Conservation (phyloP, 192 early-diverging fungal genomes). For the Backusella circina region DNA sequence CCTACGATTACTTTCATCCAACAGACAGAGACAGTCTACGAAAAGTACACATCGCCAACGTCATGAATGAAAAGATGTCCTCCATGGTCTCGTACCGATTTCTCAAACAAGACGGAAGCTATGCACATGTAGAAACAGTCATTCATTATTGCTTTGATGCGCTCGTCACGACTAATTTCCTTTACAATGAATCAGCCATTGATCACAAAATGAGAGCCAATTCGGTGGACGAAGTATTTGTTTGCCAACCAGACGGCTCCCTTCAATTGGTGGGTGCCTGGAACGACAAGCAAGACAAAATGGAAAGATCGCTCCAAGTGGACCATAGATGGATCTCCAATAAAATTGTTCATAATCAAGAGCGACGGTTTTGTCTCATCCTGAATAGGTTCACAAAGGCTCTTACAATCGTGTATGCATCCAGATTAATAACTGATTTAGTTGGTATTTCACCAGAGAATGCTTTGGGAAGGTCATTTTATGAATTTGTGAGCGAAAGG, state of each 20-base stretch:
- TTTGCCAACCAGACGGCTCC: neutral
- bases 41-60: slow-evolving; percentile 30
- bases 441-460: neutral
- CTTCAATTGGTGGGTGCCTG: slow-evolving; percentile 4
- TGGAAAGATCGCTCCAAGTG: neutral
- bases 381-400: slow-evolving; percentile 14
- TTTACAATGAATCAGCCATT: neutral
- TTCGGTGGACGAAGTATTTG: slow-evolving; percentile 5
- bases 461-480: neutral
- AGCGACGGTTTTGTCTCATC: slow-evolving; percentile 18
- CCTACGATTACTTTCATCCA: slow-evolving; percentile 40
- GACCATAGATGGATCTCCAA: slow-evolving; percentile 1
- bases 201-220: slow-evolving; percentile 16
- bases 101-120: slow-evolving; percentile 30
- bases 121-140: slow-evolving; percentile 16
- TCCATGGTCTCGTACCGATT: slow-evolving; percentile 38
- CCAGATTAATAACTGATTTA: neutral
- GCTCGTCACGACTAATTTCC: slow-evolving; percentile 8
- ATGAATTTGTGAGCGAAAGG: neutral
- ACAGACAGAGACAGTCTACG: slow-evolving; percentile 31
- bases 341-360: neutral
- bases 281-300: neutral
- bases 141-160: slow-evolving; percentile 31
- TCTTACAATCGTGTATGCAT: slow-evolving; percentile 3
- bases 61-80: slow-evolving; percentile 39